phyloP scores from a whole-genome alignment of 106 monocot genomes.

The Platanthera zijinensis region DNA sequence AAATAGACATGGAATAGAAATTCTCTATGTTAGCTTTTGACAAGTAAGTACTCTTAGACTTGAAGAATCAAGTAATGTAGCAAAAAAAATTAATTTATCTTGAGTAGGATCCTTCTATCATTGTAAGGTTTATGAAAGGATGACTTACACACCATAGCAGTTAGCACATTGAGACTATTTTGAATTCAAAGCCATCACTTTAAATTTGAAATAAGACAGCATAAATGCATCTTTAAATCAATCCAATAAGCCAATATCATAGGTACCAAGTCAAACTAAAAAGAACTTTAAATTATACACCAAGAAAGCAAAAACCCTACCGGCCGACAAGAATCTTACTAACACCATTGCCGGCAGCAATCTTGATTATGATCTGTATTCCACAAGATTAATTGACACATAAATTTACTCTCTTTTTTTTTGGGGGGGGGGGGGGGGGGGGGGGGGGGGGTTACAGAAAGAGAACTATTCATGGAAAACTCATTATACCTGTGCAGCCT shows the following conservation, averaged over 20 bases:
- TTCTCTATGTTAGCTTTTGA: background rate
- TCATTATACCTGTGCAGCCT: conserved; percentile 70
- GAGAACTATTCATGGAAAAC: background rate
- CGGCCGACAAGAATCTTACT: conserved; percentile 88
- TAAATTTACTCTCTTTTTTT: background rate
- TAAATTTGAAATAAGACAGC: background rate
- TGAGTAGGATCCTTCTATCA: background rate
- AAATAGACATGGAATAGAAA: background rate
- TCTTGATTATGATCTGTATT: conserved; percentile 85
- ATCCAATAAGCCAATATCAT: background rate
- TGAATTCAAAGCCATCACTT: background rate
- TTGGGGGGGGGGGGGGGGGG: background rate
- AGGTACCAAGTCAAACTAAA: background rate
- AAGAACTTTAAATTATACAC: background rate
- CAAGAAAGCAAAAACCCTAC: conserved; percentile 24
- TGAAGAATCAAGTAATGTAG: background rate
- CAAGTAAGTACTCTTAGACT: background rate
- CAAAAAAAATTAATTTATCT: background rate
- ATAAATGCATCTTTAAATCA: background rate
- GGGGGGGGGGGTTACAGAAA: background rate
- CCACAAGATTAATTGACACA: conserved; percentile 2
- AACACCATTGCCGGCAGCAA: conserved; percentile 95
- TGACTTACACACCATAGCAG: background rate
- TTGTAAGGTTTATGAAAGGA: background rate
- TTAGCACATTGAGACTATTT: background rate